Base-by-base conservation (phyloP, 2,329 filamentous ascomycete genomes). In the Verticillium zaregamsianum region DNA sequence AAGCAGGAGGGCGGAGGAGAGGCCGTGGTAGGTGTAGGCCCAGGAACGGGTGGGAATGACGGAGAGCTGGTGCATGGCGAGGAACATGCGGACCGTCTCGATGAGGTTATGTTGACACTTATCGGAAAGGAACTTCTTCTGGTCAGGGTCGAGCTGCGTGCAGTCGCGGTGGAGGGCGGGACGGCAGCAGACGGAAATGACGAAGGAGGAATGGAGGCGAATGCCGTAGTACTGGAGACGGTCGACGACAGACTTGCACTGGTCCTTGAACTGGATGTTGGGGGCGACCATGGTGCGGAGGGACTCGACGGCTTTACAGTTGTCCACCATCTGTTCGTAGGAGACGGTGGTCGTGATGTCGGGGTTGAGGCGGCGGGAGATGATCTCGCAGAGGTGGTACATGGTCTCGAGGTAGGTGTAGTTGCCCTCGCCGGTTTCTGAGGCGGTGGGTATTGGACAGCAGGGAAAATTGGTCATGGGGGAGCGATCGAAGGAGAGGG, bases 41-140 rank as follows among this genome's bases (percentile, higher is more conserved):
- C 86, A 89, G 61, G 85, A 88, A 31, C 86, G 78, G 0, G 86
- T 89, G 1, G 86, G 86, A 56, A 89, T 88, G 9, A 87, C 83
- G 2, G 86, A 88, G 33, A 89, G 75, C 65, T 88, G 86, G 70
- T 89, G 86, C 86, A 89, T 89, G 17, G 86, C 84, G 25, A 89
- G 76, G 68, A 89, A 89, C 86, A 89, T 89, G 49, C 85, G 82
- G 12, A 89, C 86, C 14, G 86, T 89, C 69, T 89, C 86, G 6
- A 84, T 84, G 31, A 89, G 75, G 68, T 88, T 88, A 17, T 77
- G 73, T 69, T 87, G 87, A 76, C 86, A 89, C 62, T 82, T 81
- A 32, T 84, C 80, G 2, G 83, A 82, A 0, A 89, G 75, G 1
- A 79, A 72, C 55, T 77, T 77, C 67, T 86, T 86, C 66, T 89